Conservation (phyloP, 805 yeast genomes). For the Candida piceae region DNA sequence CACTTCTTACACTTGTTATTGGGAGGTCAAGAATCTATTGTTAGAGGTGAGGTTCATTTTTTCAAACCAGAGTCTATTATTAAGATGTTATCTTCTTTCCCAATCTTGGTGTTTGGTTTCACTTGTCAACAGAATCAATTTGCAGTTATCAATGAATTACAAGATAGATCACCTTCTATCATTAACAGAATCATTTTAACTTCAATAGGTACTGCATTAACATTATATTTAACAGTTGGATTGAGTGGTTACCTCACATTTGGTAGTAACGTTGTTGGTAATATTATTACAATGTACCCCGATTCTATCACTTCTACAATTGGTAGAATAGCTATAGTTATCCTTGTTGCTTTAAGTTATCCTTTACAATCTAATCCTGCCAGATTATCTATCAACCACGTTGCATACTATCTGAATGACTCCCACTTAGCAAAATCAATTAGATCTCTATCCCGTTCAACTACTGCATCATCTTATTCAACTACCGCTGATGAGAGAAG, state of each 20-base stretch:
- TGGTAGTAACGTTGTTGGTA: constrained; percentile 76
- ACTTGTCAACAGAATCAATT: constrained; percentile 97
- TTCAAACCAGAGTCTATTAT: constrained; percentile 42
- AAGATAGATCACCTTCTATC: constrained; percentile 43
- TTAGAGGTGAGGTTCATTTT: constrained; percentile 46
- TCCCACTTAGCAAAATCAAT: constrained; percentile 19
- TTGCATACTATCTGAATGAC: constrained; percentile 45
- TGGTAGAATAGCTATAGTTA: constrained; percentile 76
- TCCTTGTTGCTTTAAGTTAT: constrained; percentile 76
- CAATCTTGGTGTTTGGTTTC: constrained; percentile 91
- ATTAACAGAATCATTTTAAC: constrained; percentile 42
- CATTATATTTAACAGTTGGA: constrained; percentile 68
- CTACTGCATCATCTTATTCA: constrained; percentile 11
- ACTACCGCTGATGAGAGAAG: constrained; percentile 13
- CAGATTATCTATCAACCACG: constrained; percentile 73
- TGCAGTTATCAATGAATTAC: constrained; percentile 77
- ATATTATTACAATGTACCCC: constrained; percentile 75
- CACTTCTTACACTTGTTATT: constrained; percentile 60
- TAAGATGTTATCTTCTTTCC: constrained; percentile 64
- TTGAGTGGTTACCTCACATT: constrained; percentile 79
- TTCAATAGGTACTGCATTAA: constrained; percentile 57
- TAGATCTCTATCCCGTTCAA: constrained; percentile 17
- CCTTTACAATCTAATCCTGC: constrained; percentile 92
- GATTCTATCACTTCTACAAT: constrained; percentile 59
- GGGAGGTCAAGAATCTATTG: constrained; percentile 49